A percentile compares a stretch with the other conserved stretches of the same genome.
phyloP scores from a whole-genome alignment of 129 eudicot species.

The Ambrosia trifida region DNA sequence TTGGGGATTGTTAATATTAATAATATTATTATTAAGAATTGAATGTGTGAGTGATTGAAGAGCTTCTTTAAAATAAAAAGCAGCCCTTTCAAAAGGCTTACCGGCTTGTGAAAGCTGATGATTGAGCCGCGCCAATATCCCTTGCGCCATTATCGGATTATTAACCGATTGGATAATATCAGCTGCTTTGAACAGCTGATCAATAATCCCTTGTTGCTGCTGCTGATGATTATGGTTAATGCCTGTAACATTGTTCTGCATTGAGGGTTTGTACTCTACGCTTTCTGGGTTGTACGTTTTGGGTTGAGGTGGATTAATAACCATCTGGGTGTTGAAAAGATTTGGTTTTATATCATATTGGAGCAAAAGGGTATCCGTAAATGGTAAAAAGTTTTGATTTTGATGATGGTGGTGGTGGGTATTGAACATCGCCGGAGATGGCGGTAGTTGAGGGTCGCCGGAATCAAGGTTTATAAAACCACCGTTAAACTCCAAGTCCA shows the following conservation, averaged over 20 bases:
- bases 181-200: constrained; percentile 81
- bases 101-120: constrained; percentile 88
- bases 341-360: constrained; percentile 65
- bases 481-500: constrained; percentile 55
- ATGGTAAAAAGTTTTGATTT: constrained; percentile 42
- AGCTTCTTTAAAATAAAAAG: constrained; percentile 86
- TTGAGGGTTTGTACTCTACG: constrained; percentile 41
- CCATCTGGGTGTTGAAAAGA: constrained; percentile 42
- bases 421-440: constrained; percentile 21
- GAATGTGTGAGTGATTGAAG: constrained; percentile 59
- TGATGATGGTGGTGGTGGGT: constrained; percentile 25
- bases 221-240: neutral
- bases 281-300: constrained; percentile 56
- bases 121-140: constrained; percentile 99
- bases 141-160: constrained; percentile 81
- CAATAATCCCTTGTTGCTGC: constrained; percentile 59
- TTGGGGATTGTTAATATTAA: constrained; percentile 28
- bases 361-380: constrained; percentile 33
- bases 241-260: too few species aligned
- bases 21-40: constrained; percentile 31
- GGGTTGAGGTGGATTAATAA: constrained; percentile 55
- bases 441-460: constrained; percentile 28
- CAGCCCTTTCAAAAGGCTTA: constrained; percentile 90
- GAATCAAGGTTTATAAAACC: constrained; percentile 40
- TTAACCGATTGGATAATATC: constrained; percentile 73